Evolutionary conservation across 2,329 filamentous ascomycete species (phyloP).

Genomic region (Penicillium nordicum): DNA sequence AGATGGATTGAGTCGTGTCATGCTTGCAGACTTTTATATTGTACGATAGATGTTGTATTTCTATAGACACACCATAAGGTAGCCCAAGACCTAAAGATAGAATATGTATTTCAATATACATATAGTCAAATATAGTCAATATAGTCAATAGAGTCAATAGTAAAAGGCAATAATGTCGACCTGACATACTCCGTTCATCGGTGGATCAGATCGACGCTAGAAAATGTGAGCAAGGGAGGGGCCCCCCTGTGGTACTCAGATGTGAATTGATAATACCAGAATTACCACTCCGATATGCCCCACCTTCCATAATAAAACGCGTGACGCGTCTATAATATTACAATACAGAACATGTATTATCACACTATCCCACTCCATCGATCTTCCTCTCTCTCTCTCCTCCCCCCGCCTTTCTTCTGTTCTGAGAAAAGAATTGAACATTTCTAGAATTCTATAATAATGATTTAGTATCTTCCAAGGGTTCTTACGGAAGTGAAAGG

Average conservation of each 20-base stretch:
- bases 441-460: constrained; percentile 12
- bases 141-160: background rate
- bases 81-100: background rate
- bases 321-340: constrained; percentile 27
- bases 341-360: constrained; percentile 27
- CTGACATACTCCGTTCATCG: constrained; percentile 4
- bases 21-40: background rate
- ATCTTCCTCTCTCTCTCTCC: constrained; percentile 11
- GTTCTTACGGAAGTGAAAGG: background rate
- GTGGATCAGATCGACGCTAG: constrained; percentile 10
- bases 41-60: background rate
- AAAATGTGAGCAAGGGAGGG: constrained; percentile 10
- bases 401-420: constrained; percentile 11
- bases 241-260: constrained; percentile 1
- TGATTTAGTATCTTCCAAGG: constrained; percentile 8
- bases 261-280: background rate
- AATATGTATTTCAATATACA: background rate
- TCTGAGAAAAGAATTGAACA: background rate
- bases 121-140: no score
- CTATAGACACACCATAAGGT: background rate
- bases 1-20: background rate
- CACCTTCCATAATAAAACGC: constrained; percentile 20
- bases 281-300: background rate
- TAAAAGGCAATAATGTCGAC: constrained; percentile 1
- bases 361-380: constrained; percentile 16